Evolutionary conservation across 2,329 filamentous ascomycete species (phyloP).

Genomic region (Thermochaetoides dissita): DNA sequence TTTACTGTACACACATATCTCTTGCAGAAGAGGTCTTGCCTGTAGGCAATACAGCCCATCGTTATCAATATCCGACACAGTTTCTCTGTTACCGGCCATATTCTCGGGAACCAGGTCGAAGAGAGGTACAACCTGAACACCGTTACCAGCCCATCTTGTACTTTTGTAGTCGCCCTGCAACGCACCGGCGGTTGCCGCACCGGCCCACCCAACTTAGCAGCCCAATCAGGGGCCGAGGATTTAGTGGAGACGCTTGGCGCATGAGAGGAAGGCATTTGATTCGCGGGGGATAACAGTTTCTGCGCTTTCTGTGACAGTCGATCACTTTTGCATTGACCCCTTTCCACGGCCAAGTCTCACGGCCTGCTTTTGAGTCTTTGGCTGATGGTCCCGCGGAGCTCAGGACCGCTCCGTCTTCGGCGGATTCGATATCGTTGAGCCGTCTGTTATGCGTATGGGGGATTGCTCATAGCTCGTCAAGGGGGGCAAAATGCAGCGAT

Average conservation of each 20-base stretch:
- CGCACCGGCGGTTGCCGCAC: constrained; percentile 19
- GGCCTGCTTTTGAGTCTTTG: neutral
- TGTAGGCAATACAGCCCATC: neutral
- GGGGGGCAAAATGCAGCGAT: too few species aligned
- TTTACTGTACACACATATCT: too few species aligned
- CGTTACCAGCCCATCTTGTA: too few species aligned
- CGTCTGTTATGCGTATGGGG: too few species aligned
- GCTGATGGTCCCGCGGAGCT: too few species aligned
- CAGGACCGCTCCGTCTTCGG: too few species aligned
- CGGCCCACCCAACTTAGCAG: constrained; percentile 5
- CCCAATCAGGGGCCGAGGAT: constrained; percentile 24
- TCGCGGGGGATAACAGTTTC: constrained; percentile 19
- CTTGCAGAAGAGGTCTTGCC: too few species aligned
- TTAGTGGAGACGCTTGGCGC: constrained; percentile 29
- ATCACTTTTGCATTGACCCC: constrained; percentile 17
- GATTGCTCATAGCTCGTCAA: too few species aligned
- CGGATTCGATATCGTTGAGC: too few species aligned
- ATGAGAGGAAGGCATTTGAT: constrained; percentile 24
- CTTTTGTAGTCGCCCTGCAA: constrained; percentile 28
- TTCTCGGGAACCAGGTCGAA: constrained; percentile 8
- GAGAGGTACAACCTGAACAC: constrained; percentile 1
- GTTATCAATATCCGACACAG: neutral
- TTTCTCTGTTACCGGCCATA: neutral
- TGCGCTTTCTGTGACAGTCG: constrained; percentile 19
- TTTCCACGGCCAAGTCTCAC: constrained; percentile 8